Evolutionary conservation across 116 monocot species (phyloP), one percentile per base, ranked within the genome.

Genomic region (Iris pallida): DNA sequence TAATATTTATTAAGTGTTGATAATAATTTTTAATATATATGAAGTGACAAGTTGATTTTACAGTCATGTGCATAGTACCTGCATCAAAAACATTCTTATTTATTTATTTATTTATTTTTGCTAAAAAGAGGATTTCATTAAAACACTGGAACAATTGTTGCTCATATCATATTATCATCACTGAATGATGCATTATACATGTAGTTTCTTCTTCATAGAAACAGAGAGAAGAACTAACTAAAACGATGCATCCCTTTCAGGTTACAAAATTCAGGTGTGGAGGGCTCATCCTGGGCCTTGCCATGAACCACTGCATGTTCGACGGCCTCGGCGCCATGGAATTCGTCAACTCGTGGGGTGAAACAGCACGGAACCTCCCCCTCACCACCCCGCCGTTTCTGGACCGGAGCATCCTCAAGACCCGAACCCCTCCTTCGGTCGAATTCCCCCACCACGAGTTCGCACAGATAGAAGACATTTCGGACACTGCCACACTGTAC

Each of bases 301-400:
- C 78, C 13, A 77, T 89, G 84, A 91, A 95, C 82, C 95, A 95
- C 82, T 91, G 95, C 75, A 95, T 95, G 88, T 84, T 95, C 53
- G 91, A 91, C 51, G 91, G 95, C 6, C 48, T 91, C 14, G 88
- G 70, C 3, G 91, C 91, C 14, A 86, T 89, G 91, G 91, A 95
- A 72, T 91, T 95, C 65, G 89, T 95, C 46, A 86, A 84, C 82
- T 84, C 95, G 8, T 95, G 95, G 95, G 91, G 80, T 0, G 84
- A 86, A 43, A 84, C 78, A 0, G 88, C 95, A 0, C 74, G 95
- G 6, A 74, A 78, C 47, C 68, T 84, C 13, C 84, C 82, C 13
- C 68, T 95, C 8, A 64, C 82, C 30, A 72, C 79, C 6, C 91
- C 91, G 0, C 91, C 95, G 0, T 75, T 80, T 82, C 44, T 86